A percentile compares a stretch with the other conserved stretches of the same genome.
Evolutionary conservation across 106 monocot species (phyloP).

Genomic region (Dioscorea dumetorum): DNA sequence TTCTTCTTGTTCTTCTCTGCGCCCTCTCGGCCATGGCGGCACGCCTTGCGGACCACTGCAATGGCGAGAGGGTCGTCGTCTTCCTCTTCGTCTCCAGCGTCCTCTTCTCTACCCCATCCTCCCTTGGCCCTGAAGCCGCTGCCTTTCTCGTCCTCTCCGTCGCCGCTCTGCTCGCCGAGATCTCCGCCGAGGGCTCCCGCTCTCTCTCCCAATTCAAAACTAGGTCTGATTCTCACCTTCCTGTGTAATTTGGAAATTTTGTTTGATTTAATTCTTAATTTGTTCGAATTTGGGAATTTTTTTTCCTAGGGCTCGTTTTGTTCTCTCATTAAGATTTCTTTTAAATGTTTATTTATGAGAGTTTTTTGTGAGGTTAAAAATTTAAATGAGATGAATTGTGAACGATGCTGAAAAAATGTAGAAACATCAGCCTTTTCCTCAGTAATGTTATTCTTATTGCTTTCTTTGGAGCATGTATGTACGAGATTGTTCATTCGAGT

Average conservation of each 20-base stretch:
- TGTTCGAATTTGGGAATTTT: neutral
- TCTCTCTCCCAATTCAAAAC: constrained; percentile 45
- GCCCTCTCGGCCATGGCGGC: constrained; percentile 26
- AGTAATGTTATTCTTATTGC: no score
- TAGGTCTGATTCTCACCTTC: constrained; percentile 25
- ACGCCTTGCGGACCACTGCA: constrained; percentile 29
- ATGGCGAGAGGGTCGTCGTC: constrained; percentile 81
- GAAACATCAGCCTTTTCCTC: no score
- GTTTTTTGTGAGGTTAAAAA: no score
- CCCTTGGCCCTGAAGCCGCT: constrained; percentile 41
- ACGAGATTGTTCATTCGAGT: no score
- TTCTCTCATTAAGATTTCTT: neutral
- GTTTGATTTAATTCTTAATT: neutral
- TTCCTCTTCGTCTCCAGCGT: constrained; percentile 72
- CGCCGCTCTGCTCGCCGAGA: constrained; percentile 57
- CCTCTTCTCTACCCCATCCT: constrained; percentile 34
- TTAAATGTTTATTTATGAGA: neutral
- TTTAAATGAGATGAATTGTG: no score
- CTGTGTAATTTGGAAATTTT: neutral
- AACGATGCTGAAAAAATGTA: no score
- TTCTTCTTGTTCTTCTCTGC: no score
- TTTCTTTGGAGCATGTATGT: no score
- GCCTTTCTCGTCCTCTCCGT: constrained; percentile 56
- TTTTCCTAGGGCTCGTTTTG: neutral
- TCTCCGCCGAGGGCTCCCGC: constrained; percentile 45